These are phyloP conservation scores for Salicornia ramosissima DNA, from an alignment of 148 eudicot species.

Conservation along the genomic window DNA sequence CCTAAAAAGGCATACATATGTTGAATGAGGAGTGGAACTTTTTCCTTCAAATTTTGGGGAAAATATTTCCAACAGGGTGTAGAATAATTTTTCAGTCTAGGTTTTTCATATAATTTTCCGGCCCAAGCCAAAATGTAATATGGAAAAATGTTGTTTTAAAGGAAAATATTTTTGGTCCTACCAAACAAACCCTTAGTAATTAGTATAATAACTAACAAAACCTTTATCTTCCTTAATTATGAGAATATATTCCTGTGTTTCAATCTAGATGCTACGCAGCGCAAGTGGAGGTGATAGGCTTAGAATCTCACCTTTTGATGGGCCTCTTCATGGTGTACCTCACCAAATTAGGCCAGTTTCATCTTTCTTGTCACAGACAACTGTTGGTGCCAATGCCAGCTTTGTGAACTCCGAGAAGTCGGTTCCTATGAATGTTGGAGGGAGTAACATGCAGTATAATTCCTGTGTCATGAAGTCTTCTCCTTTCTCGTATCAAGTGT, in stretches of 20 bases:
- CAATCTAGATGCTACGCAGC: slow-evolving; percentile 50
- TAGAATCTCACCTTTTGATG: slow-evolving; percentile 43
- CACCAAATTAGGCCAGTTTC: slow-evolving; percentile 41
- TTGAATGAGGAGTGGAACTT: no score
- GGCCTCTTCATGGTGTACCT: slow-evolving; percentile 36
- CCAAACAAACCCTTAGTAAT: no score
- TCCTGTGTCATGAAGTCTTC: slow-evolving; percentile 41
- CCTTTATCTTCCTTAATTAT: not conserved
- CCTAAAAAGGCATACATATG: no score
- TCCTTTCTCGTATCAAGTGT: slow-evolving; percentile 42
- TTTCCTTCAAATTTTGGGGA: no score
- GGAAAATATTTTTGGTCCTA: no score
- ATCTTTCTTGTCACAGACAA: slow-evolving; percentile 40
- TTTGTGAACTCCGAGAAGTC: slow-evolving; percentile 49
- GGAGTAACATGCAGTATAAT: slow-evolving; percentile 43
- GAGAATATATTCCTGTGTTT: slow-evolving; percentile 4
- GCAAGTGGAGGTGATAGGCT: slow-evolving; percentile 48
- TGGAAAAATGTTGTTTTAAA: no score
- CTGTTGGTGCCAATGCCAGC: slow-evolving; percentile 31
- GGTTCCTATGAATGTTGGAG: slow-evolving; percentile 34
- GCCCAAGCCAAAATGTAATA: no score
- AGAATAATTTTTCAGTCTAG: no score
- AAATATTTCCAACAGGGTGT: no score
- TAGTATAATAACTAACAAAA: not conserved
- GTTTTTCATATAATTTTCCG: no score